Evolutionary conservation across 2,329 filamentous ascomycete genomes (phyloP), one percentile per base, ranked within the genome.

Genomic region (Dryadomyces quercus-mongolicae): DNA sequence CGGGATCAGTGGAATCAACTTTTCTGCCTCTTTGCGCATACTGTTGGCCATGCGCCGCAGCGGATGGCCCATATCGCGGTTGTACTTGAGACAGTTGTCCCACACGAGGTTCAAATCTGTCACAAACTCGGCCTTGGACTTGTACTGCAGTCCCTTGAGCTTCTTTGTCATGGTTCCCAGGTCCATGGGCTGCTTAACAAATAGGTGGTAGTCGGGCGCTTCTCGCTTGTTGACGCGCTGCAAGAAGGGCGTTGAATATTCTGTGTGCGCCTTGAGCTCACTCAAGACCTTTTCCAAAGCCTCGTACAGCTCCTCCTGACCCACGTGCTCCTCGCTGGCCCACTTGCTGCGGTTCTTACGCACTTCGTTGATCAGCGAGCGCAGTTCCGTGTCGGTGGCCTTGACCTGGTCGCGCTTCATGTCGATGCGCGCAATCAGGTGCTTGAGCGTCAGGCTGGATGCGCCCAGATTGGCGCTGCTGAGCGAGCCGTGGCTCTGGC

Each of bases 91-190:
- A 67, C 93, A 98, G 65, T 98, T 98, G 55, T 90, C 82, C 93
- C 93, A 98, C 52, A 98, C 97, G 51, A 97, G 73, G 66, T 94
- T 92, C 10, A 98, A 76, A 66, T 98, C 93, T 36, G 86, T 80
- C 25, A 97, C 90, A 60, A 98, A 98, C 22, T 98, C 93, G 58
- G 87, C 81, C 71, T 98, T 98, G 49, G 86, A 91, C 66, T 88
- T 91, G 70, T 88, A 93, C 42, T 78, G 77, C 40, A 89, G 70
- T 10, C 78, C 77, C 66, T 92, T 92, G 54, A 98, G 81, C 72
- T 97, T 98, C 73, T 98, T 98, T 58, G 94, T 95, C 90, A 98
- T 97, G 49, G 84, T 85, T 42, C 93, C 93, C 55, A 98, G 82
- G 67, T 98, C 93, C 93, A 98, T 98, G 2, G 93, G 93, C 49